Base-by-base conservation (phyloP, 768 basidiomycete genomes). In the Nidularia pulvinata region DNA sequence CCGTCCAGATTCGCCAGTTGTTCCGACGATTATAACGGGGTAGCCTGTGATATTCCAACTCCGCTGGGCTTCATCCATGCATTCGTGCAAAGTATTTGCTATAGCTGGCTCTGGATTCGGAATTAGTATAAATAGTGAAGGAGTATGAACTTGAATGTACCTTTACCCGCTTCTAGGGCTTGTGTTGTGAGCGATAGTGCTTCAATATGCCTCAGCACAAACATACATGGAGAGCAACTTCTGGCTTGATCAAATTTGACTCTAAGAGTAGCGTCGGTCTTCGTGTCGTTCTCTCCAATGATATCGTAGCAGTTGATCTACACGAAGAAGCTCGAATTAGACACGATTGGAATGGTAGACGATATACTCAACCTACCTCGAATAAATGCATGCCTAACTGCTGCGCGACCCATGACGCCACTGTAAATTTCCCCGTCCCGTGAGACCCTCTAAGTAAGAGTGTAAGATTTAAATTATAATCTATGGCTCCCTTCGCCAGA, bases 271-370 rank as follows among this genome's bases (percentile, higher is more conserved):
- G 81, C 91, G 61, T 92, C 89, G 0, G 91, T 91, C 59, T 88
- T 88, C 2, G 74, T 72, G 44, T 88, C 84, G 43, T 80, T 88
- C 48, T 98, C 95, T 2, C 88, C 89, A 6, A 95, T 61, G 5
- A 95, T 61, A 51, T 92, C 84, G 64, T 85, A 98, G 64, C 93
- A 95, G 57, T 97, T 86, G 45, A 96, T 76, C 95, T 98, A 56
- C 43, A 43, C 25, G 47, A 39, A 33, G 43, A 44, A 37, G 49
- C 37, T 45, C 49, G 34, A 51, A 46, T 11, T 48, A 22, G 9
- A n/a, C n/a, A n/a, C n/a, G n/a, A n/a, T n/a, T n/a, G n/a, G n/a
- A n/a, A n/a, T n/a, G n/a, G n/a, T n/a, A n/a, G n/a, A n/a, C n/a
- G n/a, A n/a, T n/a, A n/a, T n/a, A n/a, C n/a, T n/a, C n/a, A n/a